These are phyloP conservation scores for Colletotrichum sublineola DNA, from an alignment of 2,329 filamentous ascomycete genomes.

Conservation along the genomic window DNA sequence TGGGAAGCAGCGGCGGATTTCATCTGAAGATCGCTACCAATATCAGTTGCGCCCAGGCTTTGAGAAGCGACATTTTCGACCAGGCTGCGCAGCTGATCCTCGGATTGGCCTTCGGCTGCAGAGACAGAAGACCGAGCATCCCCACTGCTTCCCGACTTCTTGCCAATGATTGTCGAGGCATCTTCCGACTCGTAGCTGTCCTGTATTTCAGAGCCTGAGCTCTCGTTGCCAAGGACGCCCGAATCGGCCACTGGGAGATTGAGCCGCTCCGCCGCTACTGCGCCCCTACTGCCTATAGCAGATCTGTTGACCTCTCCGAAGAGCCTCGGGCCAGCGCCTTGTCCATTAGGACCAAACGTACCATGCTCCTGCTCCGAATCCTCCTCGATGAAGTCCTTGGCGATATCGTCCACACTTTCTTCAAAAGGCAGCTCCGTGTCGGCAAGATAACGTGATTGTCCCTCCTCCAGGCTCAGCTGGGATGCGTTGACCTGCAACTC, in stretches of 20 bases:
- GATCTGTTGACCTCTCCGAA: constrained; percentile 70
- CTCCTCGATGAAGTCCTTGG: constrained; percentile 65
- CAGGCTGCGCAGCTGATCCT: constrained; percentile 64
- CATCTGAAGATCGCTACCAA: constrained; percentile 51
- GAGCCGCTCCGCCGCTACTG: constrained; percentile 61
- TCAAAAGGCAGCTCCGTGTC: constrained; percentile 45
- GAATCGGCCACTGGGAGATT: constrained; percentile 59
- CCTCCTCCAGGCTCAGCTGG: constrained; percentile 72
- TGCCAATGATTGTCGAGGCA: constrained; percentile 37
- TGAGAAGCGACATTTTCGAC: constrained; percentile 68
- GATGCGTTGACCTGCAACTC: constrained; percentile 71
- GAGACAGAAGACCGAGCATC: constrained; percentile 44
- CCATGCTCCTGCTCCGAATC: constrained; percentile 86
- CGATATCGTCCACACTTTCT: constrained; percentile 54
- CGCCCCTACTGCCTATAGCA: constrained; percentile 66
- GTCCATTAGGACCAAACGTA: constrained; percentile 69
- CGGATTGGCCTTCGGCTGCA: constrained; percentile 55
- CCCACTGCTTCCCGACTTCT: constrained; percentile 24
- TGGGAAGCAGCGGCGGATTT: constrained; percentile 43
- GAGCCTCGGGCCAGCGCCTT: constrained; percentile 55
- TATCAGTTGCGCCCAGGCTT: constrained; percentile 66
- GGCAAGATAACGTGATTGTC: constrained; percentile 44
- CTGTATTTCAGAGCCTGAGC: constrained; percentile 57
- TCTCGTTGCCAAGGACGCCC: constrained; percentile 49
- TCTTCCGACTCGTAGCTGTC: constrained; percentile 64